Base-by-base conservation (phyloP, 768 basidiomycete species). In the Pulveroboletus sp. region DNA sequence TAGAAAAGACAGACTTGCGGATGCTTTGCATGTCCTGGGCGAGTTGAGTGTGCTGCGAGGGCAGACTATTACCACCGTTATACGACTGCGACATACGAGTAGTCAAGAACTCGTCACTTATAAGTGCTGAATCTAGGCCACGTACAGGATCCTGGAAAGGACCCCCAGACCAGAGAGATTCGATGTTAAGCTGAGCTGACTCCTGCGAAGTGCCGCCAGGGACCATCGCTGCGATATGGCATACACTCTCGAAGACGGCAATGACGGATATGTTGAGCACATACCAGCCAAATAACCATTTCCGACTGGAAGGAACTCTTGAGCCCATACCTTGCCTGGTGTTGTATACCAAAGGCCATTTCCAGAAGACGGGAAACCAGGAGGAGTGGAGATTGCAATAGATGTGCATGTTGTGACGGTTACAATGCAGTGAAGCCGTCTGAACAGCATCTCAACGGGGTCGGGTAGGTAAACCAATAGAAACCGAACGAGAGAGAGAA, bases 91-190 rank as follows among this genome's bases (percentile, higher is more conserved):
- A 31, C 24, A 11, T 5, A 7, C 36, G 31, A 44, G 39, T 14
- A 14, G 40, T 40, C 11, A 27, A 31, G 35, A 46, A 38, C 21
- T 15, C 14, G 14, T 35, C 37, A 14, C 27, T 18, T 44, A 24
- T 17, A 32, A 40, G 46, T 0, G 7, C 28, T 28, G 39, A 11
- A 30, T 11, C 6, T 6, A 11, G 41, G 27, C 13, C 14, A 66
- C 74, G 28, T 60, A 86, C 84, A 9, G 77, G 74, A 58, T 85
- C 80, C 41, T 78, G 73, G 54, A 85, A 85, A 8, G 84, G 82
- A 4, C 86, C 86, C 17, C 86, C 86, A 17, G 80, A 76, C 86
- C 87, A 89, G 8, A 89, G 69, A 13, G 82, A 81, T 59, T 89
- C 86, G 40, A 89, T 82, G 60, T 89, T 89, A 26, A 89, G 69